phyloP scores from a whole-genome alignment of 164 flowering plant genomes.

The Umbilicus rupestris region DNA sequence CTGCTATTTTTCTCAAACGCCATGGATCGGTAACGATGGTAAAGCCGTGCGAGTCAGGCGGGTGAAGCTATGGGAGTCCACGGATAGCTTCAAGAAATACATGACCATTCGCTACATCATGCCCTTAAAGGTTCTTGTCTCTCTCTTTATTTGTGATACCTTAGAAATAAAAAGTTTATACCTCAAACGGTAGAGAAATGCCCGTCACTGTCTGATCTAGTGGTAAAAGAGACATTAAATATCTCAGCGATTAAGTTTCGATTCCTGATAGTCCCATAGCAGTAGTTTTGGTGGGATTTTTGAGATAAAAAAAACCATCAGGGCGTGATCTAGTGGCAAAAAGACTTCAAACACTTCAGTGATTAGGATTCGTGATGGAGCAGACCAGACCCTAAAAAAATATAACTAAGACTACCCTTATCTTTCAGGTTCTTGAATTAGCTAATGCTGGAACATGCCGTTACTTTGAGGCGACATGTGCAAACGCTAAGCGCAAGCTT shows the following conservation, averaged over 20 bases:
- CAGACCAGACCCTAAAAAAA: not conserved
- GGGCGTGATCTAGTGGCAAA: no score
- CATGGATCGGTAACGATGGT: slow-evolving; percentile 29
- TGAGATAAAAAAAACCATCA: no score
- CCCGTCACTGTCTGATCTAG: no score
- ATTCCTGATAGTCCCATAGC: no score
- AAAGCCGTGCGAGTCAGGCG: slow-evolving; percentile 24
- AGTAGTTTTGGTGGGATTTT: no score
- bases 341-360: no score
- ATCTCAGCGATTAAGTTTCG: no score
- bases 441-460: slow-evolving; percentile 26
- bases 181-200: no score
- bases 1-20: slow-evolving; percentile 30
- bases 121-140: slow-evolving; percentile 38
- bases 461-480: slow-evolving; percentile 14
- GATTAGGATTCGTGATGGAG: not conserved
- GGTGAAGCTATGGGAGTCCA: slow-evolving; percentile 12
- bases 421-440: slow-evolving; percentile 29
- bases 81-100: slow-evolving; percentile 25
- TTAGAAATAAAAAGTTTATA: not conserved
- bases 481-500: slow-evolving; percentile 25
- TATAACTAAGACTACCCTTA: not conserved
- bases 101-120: slow-evolving; percentile 33
- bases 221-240: no score
- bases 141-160: not conserved